Evolutionary conservation across 2,329 filamentous ascomycete genomes (phyloP).

Genomic region (Microthyrium microscopicum): DNA sequence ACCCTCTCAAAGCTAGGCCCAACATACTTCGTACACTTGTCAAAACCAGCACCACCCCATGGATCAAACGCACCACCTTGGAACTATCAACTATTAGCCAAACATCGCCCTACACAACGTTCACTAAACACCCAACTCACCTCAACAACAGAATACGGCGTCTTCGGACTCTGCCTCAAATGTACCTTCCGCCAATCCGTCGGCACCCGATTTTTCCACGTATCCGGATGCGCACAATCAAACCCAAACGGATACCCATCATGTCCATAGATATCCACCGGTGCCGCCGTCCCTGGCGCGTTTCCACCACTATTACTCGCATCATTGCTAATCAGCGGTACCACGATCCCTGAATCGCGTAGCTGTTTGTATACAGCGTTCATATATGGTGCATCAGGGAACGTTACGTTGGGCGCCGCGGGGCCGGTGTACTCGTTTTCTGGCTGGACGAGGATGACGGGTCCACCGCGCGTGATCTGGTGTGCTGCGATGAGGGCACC

Average conservation of each 20-base stretch:
- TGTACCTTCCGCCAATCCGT: constrained; percentile 39
- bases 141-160: constrained; percentile 48
- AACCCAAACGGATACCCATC: constrained; percentile 47
- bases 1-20: constrained; percentile 62
- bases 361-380: constrained; percentile 53
- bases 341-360: constrained; percentile 49
- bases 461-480: constrained; percentile 71
- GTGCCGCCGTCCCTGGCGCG: constrained; percentile 41
- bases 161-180: constrained; percentile 43
- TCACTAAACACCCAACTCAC: constrained; percentile 13
- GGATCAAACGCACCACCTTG: constrained; percentile 58
- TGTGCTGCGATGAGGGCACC: constrained; percentile 51
- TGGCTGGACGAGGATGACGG: constrained; percentile 61
- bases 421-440: constrained; percentile 63
- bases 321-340: constrained; percentile 65
- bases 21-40: constrained; percentile 46
- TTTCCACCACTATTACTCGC: constrained; percentile 43
- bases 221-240: constrained; percentile 42
- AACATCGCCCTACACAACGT: constrained; percentile 5
- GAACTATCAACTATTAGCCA: constrained; percentile 27
- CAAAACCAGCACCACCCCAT: constrained; percentile 57
- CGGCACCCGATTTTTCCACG: constrained; percentile 41
- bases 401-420: constrained; percentile 30
- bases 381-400: constrained; percentile 53
- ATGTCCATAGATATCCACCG: constrained; percentile 49